Conservation (phyloP, 345 rosid genomes). For the Eutrema yunnanense region DNA sequence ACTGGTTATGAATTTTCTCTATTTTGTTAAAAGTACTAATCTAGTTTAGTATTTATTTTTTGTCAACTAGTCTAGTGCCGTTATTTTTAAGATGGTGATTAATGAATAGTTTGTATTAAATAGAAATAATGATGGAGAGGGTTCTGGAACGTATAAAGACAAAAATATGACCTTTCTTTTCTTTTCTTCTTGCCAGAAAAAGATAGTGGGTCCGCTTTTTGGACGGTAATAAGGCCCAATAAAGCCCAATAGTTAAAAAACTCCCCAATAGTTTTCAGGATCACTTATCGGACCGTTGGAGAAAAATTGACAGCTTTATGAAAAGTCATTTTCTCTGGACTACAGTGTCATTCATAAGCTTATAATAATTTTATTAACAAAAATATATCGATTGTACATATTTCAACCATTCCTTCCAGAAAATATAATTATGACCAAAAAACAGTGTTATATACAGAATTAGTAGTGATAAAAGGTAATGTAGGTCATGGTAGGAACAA, state of each 20-base stretch:
- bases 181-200: neutral
- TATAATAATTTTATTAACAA: too few species aligned
- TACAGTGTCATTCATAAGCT: too few species aligned
- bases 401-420: too few species aligned
- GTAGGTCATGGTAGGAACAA: neutral
- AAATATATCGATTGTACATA: too few species aligned
- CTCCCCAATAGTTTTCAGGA: neutral
- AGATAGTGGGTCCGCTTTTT: slow-evolving; percentile 9
- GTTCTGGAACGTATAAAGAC: neutral
- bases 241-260: slow-evolving; percentile 6
- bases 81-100: neutral
- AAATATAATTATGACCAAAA: too few species aligned
- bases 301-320: slow-evolving; percentile 15
- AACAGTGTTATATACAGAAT: neutral
- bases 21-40: neutral
- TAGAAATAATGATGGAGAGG: slow-evolving; percentile 6
- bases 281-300: slow-evolving; percentile 22
- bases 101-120: neutral
- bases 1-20: neutral
- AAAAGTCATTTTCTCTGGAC: neutral
- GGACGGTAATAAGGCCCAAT: neutral
- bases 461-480: too few species aligned
- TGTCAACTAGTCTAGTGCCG: neutral
- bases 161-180: slow-evolving; percentile 10
- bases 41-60: neutral